phyloP scores from a whole-genome alignment of 2,329 filamentous ascomycete genomes.

The Xenosphaeropsis pyriputrescens region DNA sequence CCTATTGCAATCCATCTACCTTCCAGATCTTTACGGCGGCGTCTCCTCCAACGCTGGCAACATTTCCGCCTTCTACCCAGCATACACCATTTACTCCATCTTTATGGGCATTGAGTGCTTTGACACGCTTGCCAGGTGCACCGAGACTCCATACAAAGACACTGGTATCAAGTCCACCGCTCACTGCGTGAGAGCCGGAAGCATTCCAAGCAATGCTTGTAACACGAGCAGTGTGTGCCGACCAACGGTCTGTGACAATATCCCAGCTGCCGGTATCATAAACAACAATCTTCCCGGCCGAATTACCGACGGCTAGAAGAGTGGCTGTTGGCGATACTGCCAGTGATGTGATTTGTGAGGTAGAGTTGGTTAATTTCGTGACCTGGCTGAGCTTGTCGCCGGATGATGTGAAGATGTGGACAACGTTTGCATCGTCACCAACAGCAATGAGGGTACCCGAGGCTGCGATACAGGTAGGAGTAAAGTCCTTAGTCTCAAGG shows the following conservation, averaged over 20 bases:
- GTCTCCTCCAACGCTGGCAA: slow-evolving; percentile 75
- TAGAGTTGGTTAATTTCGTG: slow-evolving; percentile 45
- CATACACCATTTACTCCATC: slow-evolving; percentile 82
- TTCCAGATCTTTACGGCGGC: slow-evolving; percentile 85
- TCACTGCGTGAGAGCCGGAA: slow-evolving; percentile 63
- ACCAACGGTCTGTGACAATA: slow-evolving; percentile 69
- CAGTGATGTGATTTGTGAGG: slow-evolving; percentile 62
- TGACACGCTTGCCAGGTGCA: slow-evolving; percentile 72
- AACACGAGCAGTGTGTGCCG: slow-evolving; percentile 53
- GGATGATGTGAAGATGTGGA: slow-evolving; percentile 58
- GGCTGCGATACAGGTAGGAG: slow-evolving; percentile 59
- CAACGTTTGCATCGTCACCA: slow-evolving; percentile 57
- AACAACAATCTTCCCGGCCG: slow-evolving; percentile 75
- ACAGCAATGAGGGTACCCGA: slow-evolving; percentile 56
- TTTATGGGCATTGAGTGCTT: slow-evolving; percentile 82
- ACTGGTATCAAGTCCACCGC: slow-evolving; percentile 80
- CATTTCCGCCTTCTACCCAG: slow-evolving; percentile 56
- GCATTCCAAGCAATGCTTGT: slow-evolving; percentile 65
- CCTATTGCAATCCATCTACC: slow-evolving; percentile 37
- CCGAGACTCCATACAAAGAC: slow-evolving; percentile 81
- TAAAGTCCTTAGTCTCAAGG: slow-evolving; percentile 41
- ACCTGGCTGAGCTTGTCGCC: slow-evolving; percentile 33
- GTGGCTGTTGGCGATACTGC: slow-evolving; percentile 69
- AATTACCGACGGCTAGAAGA: slow-evolving; percentile 68
- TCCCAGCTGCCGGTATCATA: slow-evolving; percentile 54